phyloP scores from a whole-genome alignment of 345 rosid species.

The Cochlearia excelsa region DNA sequence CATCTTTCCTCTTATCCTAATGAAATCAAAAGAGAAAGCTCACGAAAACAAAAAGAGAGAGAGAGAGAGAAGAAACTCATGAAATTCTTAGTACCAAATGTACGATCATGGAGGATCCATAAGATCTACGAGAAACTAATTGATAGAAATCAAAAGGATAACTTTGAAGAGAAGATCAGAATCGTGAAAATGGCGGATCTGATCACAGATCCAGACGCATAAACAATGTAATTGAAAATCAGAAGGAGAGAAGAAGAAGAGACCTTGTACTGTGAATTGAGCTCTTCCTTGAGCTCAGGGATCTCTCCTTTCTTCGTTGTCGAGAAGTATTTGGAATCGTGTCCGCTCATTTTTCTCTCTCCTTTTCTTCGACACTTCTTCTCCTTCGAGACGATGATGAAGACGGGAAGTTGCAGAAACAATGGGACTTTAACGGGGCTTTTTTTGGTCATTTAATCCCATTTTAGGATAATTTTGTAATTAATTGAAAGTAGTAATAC shows the following conservation, averaged over 20 bases:
- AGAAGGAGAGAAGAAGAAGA: constrained; percentile 7
- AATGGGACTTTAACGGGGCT: neutral
- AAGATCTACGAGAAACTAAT: constrained; percentile 38
- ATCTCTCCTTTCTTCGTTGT: constrained; percentile 97
- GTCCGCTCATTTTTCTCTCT: constrained; percentile 73
- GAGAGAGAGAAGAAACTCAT: constrained; percentile 14
- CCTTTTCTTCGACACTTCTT: constrained; percentile 10
- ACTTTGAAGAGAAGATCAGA: neutral
- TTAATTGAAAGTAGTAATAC: no score
- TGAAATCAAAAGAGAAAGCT: neutral
- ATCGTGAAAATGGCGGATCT: neutral
- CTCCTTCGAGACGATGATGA: constrained; percentile 10
- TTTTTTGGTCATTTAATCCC: constrained; percentile 6
- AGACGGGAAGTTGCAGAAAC: constrained; percentile 5
- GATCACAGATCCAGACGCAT: constrained; percentile 24
- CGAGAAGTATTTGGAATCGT: constrained; percentile 95
- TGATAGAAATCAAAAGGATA: neutral
- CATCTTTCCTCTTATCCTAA: constrained; percentile 96
- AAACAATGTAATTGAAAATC: neutral
- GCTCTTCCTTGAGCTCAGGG: constrained; percentile 95
- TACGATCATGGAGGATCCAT: constrained; percentile 21
- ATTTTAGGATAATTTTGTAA: neutral
- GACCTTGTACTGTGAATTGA: constrained; percentile 95
- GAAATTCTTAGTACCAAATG: constrained; percentile 6
- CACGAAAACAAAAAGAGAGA: constrained; percentile 13